Base-by-base conservation (phyloP, 2,329 filamentous ascomycete genomes). In the Penicillium sp. region DNA sequence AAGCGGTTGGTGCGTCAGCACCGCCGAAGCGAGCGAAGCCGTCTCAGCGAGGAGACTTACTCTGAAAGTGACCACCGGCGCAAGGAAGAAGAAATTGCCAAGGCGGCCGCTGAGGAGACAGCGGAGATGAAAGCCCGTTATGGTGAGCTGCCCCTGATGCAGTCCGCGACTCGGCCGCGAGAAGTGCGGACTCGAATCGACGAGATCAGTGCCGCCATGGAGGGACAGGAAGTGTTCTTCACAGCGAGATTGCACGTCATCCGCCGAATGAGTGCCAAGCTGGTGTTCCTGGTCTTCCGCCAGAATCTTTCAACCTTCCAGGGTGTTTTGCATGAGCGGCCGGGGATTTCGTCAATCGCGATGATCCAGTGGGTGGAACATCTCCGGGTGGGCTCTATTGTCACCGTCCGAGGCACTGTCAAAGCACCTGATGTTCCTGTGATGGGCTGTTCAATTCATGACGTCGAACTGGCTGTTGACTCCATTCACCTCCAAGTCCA, bases 281-380 rank as follows among this genome's bases (percentile, higher is more conserved):
- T 95, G 29, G 88, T 89, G 61, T 95, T 95, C 69, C 75, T 95
- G 36, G 80, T 95, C 50, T 86, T 95, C 64, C 85, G 91, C 47
- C 89, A 95, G 71, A 87, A 91, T 71, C 83, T 87, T 11, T 78
- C 81, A 57, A 93, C 89, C 19, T 82, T 95, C 43, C 91, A 96
- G 69, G 90, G 89, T 54, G 88, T 95, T 2, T 75, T 96, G 34
- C 75, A 82, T 18, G 73, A 77, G 52, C 75, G 80, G 57, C 75
- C 83, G 56, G 80, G 82, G 6, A 75, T 76, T 40, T 78, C 87
- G 10, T 86, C 86, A 1, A 78, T 83, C 50, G 80, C 87, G 61
- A 92, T 95, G 79, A 78, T 95, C 25, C 85, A 88, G 64, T 95
- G 89, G 87, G 88, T 88, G 2, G 88, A 95, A 70, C 88, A 89